These are phyloP conservation scores for Theileria orientalis DNA, from an alignment of 169 alveolate species.

Conservation along the genomic window DNA sequence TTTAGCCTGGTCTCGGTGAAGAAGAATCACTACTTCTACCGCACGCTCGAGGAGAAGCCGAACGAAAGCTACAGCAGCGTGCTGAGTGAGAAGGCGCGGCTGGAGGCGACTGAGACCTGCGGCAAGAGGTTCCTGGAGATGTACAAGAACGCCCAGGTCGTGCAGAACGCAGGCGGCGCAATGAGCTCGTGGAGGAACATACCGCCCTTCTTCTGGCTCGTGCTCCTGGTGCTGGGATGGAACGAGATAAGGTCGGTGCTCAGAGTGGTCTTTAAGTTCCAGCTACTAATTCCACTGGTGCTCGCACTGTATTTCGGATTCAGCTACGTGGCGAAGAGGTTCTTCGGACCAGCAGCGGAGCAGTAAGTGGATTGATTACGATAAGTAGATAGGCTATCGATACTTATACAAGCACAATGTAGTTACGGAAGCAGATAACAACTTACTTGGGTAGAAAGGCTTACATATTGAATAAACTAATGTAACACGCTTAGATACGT, in stretches of 20 bases:
- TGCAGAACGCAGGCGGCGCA: conserved; percentile 33
- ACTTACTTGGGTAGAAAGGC: too few species aligned
- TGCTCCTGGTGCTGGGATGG: conserved; percentile 71
- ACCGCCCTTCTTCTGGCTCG: conserved; percentile 75
- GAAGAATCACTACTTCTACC: conserved; percentile 1
- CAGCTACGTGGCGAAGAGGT: conserved; percentile 41
- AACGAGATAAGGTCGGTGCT: conserved; percentile 64
- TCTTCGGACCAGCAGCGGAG: conserved; percentile 56
- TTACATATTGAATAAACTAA: too few species aligned
- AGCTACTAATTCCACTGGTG: conserved; percentile 67
- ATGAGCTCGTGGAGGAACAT: conserved; percentile 70
- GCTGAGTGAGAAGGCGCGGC: not conserved
- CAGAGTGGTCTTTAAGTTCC: conserved; percentile 62
- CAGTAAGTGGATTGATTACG: conserved; percentile 17
- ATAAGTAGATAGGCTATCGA: not conserved
- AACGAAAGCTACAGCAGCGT: not conserved
- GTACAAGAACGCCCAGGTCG: conserved; percentile 43
- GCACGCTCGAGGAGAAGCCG: not conserved
- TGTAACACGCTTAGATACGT: too few species aligned
- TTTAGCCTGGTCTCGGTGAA: conserved; percentile 6
- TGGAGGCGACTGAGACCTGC: conserved; percentile 19
- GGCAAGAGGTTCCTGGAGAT: conserved; percentile 50
- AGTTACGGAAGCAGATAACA: too few species aligned
- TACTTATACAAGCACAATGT: too few species aligned
- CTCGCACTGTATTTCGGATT: conserved; percentile 41